These are phyloP conservation scores for Kwoniella shivajii DNA, from an alignment of 1,284 basidiomycete species.

Conservation along the genomic window DNA sequence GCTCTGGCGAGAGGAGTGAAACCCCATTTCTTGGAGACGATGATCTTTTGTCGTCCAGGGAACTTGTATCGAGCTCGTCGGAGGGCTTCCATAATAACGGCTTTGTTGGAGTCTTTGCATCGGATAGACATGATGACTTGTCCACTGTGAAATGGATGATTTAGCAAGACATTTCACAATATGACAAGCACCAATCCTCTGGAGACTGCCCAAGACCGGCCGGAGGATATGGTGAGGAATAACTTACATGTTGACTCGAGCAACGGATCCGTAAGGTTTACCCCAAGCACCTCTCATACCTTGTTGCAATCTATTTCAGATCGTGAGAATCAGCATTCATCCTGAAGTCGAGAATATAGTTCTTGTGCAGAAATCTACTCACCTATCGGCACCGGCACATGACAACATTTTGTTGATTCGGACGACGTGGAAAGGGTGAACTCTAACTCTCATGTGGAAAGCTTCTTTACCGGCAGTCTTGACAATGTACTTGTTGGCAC, in stretches of 20 bases:
- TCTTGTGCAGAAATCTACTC: background rate
- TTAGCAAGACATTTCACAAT: constrained; percentile 9
- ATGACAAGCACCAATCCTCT: too few relatives aligned
- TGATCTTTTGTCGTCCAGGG: constrained; percentile 99
- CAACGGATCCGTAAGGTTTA: constrained; percentile 82
- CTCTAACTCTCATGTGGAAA: constrained; percentile 96
- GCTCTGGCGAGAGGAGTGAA: constrained; percentile 94
- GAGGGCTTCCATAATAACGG: constrained; percentile 94
- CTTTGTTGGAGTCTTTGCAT: constrained; percentile 83
- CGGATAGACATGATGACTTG: constrained; percentile 96
- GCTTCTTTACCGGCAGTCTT: constrained; percentile 98
- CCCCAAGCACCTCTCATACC: constrained; percentile 99
- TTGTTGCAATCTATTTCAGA: constrained; percentile 75
- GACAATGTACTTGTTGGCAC: constrained; percentile 99
- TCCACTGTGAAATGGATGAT: constrained; percentile 70
- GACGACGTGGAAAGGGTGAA: constrained; percentile 98
- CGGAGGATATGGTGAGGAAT: too few relatives aligned
- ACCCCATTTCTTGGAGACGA: constrained; percentile 96
- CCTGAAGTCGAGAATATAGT: too few relatives aligned
- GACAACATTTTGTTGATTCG: constrained; percentile 99
- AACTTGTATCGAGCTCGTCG: constrained; percentile 99
- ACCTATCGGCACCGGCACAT: constrained; percentile 92
- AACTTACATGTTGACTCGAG: constrained; percentile 54
- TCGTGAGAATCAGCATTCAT: background rate
- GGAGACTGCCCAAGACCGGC: too few relatives aligned